Base-by-base conservation (phyloP, 306 rosid species). In the Medicago ruthenica region DNA sequence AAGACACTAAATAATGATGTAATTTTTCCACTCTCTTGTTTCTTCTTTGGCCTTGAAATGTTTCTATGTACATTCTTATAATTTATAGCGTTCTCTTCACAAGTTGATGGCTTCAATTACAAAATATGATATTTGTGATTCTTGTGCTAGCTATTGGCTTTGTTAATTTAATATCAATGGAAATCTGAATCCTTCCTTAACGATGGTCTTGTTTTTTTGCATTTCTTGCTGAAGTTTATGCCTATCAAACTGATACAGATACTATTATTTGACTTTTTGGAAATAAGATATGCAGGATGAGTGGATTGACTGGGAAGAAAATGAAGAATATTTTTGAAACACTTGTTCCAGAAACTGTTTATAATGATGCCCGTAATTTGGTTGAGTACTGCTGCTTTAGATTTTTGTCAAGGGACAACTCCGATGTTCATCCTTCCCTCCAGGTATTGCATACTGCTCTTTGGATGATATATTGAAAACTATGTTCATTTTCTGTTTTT, bases 321-420 rank as follows among this genome's bases (percentile, higher is more conserved):
- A 95, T 92, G 97, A 91, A 81, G 91, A 89, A 89, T 76, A 90
- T 95, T 83, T 95, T 90, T 81, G 82, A 85, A 86, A 93, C 96
- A 14, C 97, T 95, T 42, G 97, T 90, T 73, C 84, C 96, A 48
- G 88, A 87, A 82, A 81, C 97, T 70, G 85, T 86, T 63, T 80
- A 75, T 63, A 85, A 74, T 16, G 83, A 89, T 87, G 97, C 92
- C 53, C 98, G 98, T 42, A 85, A 88, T 88, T 86, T 92, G 87
- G 91, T 95, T 27, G 98, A 95, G 65, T 95, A 95, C 83, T 92
- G 98, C 96, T 92, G 97, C 95, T 92, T 95, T 83, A 90, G 98
- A 79, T 95, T 87, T 85, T 83, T 95, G 89, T 95, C 98, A 67
- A 89, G 97, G 83, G 93, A 95, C 66, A 80, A 70, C 83, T 89